Evolutionary conservation across 2,329 filamentous ascomycete species (phyloP).

Genomic region (Zymoseptoria ardabiliae): DNA sequence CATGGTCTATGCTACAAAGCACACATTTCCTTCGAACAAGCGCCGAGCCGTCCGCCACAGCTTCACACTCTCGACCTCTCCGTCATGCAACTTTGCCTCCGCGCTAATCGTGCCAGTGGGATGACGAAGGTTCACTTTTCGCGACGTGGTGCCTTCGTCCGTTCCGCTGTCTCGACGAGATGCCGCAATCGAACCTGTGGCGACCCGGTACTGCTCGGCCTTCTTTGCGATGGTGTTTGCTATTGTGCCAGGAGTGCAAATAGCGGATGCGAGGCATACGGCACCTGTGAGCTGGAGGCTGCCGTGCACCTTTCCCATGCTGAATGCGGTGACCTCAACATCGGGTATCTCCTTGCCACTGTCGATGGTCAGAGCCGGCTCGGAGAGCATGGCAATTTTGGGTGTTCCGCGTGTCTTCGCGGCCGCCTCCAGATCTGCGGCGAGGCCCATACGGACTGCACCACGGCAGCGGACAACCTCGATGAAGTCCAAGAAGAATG

Average conservation of each 20-base stretch:
- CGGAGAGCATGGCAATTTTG: constrained; percentile 19
- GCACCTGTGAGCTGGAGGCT: constrained; percentile 30
- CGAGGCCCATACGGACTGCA: constrained; percentile 18
- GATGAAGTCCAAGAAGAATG: constrained; percentile 13
- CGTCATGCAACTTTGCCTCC: constrained; percentile 17
- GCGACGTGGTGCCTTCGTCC: constrained; percentile 3
- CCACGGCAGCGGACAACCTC: constrained; percentile 15
- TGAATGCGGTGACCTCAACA: constrained; percentile 23
- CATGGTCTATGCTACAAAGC: constrained; percentile 9
- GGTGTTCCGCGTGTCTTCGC: constrained; percentile 19
- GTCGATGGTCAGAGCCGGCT: constrained; percentile 7
- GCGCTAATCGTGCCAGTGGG: constrained; percentile 25
- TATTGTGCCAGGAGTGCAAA: constrained; percentile 25
- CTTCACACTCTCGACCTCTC: constrained; percentile 21
- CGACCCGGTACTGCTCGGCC: background rate
- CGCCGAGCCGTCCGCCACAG: constrained; percentile 18
- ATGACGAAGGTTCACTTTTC: constrained; percentile 21
- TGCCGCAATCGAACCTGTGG: background rate
- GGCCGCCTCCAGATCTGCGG: constrained; percentile 14
- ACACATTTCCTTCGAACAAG: constrained; percentile 18
- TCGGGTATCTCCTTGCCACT: constrained; percentile 2
- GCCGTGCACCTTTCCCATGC: constrained; percentile 29
- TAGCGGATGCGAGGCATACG: constrained; percentile 26
- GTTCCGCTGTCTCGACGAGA: background rate
- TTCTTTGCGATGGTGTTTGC: constrained; percentile 15